Evolutionary conservation across 2,329 filamentous ascomycete species (phyloP).

Genomic region (Trichoderma sp.): DNA sequence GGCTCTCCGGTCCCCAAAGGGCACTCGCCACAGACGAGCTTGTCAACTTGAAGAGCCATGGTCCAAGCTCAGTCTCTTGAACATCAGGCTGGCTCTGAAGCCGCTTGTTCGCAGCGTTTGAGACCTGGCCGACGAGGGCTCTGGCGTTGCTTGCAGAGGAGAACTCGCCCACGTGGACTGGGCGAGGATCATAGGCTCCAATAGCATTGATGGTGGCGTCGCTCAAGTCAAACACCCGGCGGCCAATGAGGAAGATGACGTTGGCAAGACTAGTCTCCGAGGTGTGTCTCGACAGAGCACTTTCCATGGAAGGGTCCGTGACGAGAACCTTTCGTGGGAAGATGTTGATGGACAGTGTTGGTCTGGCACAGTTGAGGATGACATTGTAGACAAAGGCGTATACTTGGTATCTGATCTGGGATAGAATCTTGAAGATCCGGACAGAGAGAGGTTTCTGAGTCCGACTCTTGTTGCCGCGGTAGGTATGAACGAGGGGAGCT

Average conservation of each 20-base stretch:
- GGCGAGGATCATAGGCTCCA: conserved; percentile 28
- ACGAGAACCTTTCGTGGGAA: conserved; percentile 30
- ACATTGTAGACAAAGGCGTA: conserved; percentile 9
- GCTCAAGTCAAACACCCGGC: conserved; percentile 28
- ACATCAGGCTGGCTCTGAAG: conserved; percentile 23
- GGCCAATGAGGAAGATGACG: conserved; percentile 31
- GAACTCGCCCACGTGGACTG: conserved; percentile 30
- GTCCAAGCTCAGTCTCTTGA: conserved; percentile 26
- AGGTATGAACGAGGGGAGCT: conserved; percentile 1
- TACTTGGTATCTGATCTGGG: background rate
- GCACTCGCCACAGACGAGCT: conserved; percentile 32
- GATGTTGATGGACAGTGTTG: conserved; percentile 29
- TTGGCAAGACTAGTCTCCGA: conserved; percentile 32
- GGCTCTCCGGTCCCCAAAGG: conserved; percentile 32
- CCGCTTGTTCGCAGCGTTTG: conserved; percentile 23
- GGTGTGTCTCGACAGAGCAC: conserved; percentile 28
- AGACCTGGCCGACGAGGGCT: conserved; percentile 25
- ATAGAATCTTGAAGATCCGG: background rate
- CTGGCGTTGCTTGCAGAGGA: conserved; percentile 25
- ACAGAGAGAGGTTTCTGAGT: background rate
- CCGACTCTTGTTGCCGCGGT: background rate
- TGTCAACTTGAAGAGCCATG: conserved; percentile 31
- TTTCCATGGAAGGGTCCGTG: conserved; percentile 30
- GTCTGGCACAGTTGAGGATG: conserved; percentile 1
- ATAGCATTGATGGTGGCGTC: conserved; percentile 26